These are phyloP conservation scores for Daldinia concentrica DNA, from an alignment of 495 filamentous ascomycete species.

Conservation along the genomic window DNA sequence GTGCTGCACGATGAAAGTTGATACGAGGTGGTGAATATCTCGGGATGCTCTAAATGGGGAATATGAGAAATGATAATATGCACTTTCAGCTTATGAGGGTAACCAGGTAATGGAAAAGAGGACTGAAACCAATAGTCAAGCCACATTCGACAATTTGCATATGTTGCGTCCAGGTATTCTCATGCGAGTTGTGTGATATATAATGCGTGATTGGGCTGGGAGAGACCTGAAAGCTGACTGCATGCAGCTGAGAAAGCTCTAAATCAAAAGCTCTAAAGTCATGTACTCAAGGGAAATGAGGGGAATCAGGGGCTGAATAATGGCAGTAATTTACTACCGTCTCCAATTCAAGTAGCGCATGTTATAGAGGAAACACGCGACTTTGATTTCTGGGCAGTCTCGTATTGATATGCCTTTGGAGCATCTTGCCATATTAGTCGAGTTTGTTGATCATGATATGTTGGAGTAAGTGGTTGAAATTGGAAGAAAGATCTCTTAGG, in stretches of 20 bases:
- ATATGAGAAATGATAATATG: slow-evolving; percentile 14
- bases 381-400: background rate
- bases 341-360: background rate
- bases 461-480: background rate
- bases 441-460: background rate
- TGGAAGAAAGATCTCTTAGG: background rate
- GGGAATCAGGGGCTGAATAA: slow-evolving; percentile 1
- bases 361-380: background rate
- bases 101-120: slow-evolving; percentile 1
- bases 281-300: background rate
- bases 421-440: background rate
- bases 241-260: slow-evolving; percentile 4
- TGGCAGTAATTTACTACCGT: background rate
- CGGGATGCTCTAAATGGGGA: slow-evolving; percentile 2
- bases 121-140: slow-evolving; percentile 2
- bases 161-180: slow-evolving; percentile 2
- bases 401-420: background rate
- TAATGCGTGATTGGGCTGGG: slow-evolving; percentile 7
- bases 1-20: slow-evolving; percentile 9
- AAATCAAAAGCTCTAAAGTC: background rate
- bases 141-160: background rate
- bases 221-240: slow-evolving; percentile 15
- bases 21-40: slow-evolving; percentile 7
- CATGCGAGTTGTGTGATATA: slow-evolving; percentile 2
- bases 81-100: slow-evolving; percentile 1